These are phyloP conservation scores for Ilex asprella DNA, from an alignment of 257 asterid genomes.

Conservation along the genomic window DNA sequence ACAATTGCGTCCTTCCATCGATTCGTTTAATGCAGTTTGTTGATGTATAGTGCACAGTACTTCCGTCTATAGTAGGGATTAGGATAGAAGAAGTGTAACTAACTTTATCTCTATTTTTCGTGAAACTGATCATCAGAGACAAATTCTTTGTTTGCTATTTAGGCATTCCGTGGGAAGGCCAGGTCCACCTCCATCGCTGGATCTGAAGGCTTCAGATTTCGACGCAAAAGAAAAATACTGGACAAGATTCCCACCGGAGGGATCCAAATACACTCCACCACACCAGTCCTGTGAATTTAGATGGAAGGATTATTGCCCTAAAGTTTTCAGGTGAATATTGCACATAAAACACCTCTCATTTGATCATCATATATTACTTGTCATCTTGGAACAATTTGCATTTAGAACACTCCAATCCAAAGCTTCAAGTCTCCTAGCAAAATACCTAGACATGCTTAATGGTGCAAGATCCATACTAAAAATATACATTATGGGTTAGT, in stretches of 20 bases:
- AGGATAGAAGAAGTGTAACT: no score
- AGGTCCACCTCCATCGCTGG: slow-evolving; percentile 78
- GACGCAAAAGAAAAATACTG: slow-evolving; percentile 89
- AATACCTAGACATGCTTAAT: no score
- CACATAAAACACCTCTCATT: background rate
- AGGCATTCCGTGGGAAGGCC: slow-evolving; percentile 94
- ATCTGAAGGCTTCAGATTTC: slow-evolving; percentile 79
- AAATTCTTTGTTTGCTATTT: background rate
- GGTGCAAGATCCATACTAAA: no score
- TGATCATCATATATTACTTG: background rate
- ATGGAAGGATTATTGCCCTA: slow-evolving; percentile 98
- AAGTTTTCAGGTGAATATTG: slow-evolving; percentile 68
- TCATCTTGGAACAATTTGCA: background rate
- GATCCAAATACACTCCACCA: slow-evolving; percentile 83
- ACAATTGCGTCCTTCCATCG: no score
- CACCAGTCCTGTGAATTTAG: slow-evolving; percentile 78
- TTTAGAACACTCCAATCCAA: background rate
- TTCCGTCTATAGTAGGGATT: no score
- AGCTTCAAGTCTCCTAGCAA: background rate
- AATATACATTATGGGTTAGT: no score
- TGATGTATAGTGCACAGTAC: no score
- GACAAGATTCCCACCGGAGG: slow-evolving; percentile 93
- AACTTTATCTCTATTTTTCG: no score
- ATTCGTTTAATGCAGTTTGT: no score
- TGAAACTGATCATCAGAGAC: no score